Percentiles rank a stretch among this genome's conserved stretches.
Conservation (phyloP, 2,329 filamentous ascomycete genomes). For the Fusarium longipes region DNA sequence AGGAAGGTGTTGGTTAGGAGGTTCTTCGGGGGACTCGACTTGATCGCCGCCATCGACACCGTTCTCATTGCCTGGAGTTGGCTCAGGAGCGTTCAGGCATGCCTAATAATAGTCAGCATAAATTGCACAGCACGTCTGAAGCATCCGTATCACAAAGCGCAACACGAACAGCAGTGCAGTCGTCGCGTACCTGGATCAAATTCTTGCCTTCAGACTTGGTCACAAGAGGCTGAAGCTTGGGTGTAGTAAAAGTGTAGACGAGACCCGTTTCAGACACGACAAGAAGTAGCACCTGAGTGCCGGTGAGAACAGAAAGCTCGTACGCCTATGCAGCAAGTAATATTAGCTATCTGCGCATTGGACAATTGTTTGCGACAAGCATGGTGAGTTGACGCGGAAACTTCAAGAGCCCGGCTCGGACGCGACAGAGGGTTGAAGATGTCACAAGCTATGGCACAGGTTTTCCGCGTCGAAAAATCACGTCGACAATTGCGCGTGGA, state of each 20-base stretch:
- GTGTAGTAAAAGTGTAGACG: conserved; percentile 98
- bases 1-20: conserved; percentile 79
- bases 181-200: conserved; percentile 85
- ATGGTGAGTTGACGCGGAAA: conserved; percentile 1
- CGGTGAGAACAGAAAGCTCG: conserved; percentile 95
- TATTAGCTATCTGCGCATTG: conserved; percentile 35
- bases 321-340: conserved; percentile 75
- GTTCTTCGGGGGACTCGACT: conserved; percentile 92
- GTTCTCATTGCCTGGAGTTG: conserved; percentile 81
- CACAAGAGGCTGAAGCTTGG: conserved; percentile 96
- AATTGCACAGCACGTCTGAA: neutral
- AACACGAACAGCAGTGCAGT: neutral
- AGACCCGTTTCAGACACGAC: conserved; percentile 97
- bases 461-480: neutral
- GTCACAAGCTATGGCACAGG: neutral
- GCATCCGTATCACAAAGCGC: neutral
- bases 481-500: neutral
- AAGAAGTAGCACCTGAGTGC: conserved; percentile 94
- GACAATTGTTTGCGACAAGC: neutral
- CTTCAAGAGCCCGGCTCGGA: conserved; percentile 6
- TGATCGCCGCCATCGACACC: conserved; percentile 80
- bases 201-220: conserved; percentile 99
- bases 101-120: conserved; percentile 67
- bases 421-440: conserved; percentile 16
- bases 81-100: conserved; percentile 95